Evolutionary conservation across 129 eudicot genomes (phyloP), one percentile per base, ranked within the genome.

Genomic region (Deinandra increscens): DNA sequence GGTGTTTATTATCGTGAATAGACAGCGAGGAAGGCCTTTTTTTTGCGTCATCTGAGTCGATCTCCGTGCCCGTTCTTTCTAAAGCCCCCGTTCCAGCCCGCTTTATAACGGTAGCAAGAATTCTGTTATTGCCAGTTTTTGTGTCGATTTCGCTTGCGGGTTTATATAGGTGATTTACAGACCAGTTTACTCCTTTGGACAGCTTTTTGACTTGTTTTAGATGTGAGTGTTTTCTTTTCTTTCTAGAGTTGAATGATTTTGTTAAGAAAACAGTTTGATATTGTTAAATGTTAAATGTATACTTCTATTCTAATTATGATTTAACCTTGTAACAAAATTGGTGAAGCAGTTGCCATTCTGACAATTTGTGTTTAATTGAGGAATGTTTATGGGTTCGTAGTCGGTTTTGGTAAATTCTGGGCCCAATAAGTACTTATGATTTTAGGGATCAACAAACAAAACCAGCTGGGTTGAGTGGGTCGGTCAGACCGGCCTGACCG

Each of bases 1-100:
- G 71, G 78, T 49, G 29, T 49, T 63, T 63, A 60, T 44, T 60
- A 73, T 50, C 53, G 38, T 73, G 78, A 73, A 10, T 34, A 10
- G 15, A 50, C 17, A 8, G 26, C 15, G 17, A 56, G 18, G 39
- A 56, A 56, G 37, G 12, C 18, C 38, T 22, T 22, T 56, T 56
- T 54, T 53, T 55, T 54, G 14, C 61, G 4, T 54, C 14, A 54
- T 1, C 20, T 5, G 33, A 18, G 33, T 49, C 6, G 9, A 51
- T 51, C 59, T 49, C 49, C 49, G 26, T 9, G 10, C 61, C 36
- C n/a, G 36, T 55, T 55, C 37, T 55, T 55, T 55, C 17, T 55
- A 9, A 11, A 55, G 61, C 31, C 33, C 36, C 9, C 11, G 39
- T 0, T 56, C 39, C 63, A 29, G 18, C 39, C 18, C 39, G 19